Evolutionary conservation across 345 rosid species (phyloP).

Genomic region (Corymbia maculata): DNA sequence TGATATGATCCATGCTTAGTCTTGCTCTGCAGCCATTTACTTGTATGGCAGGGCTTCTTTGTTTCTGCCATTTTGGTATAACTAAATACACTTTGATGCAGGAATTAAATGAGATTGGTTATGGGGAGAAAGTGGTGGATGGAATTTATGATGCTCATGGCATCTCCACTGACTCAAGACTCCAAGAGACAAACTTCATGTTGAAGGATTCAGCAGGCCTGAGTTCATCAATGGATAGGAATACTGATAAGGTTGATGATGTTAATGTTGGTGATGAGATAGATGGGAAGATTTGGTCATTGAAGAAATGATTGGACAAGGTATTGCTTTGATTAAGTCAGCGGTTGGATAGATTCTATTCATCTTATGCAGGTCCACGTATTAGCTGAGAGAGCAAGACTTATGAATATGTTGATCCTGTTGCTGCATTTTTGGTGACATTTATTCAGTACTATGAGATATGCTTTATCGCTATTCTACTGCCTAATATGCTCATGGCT

Average conservation of each 20-base stretch:
- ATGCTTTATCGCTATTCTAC: background rate
- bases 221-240: slow-evolving; percentile 48
- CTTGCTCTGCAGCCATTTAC: background rate
- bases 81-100: slow-evolving; percentile 4
- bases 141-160: slow-evolving; percentile 84
- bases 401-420: background rate
- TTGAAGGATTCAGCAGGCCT: slow-evolving; percentile 56
- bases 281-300: slow-evolving; percentile 92
- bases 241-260: slow-evolving; percentile 47
- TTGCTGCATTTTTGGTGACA: background rate
- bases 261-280: slow-evolving; percentile 91
- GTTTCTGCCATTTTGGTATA: background rate
- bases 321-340: slow-evolving; percentile 22
- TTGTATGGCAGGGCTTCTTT: background rate
- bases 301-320: slow-evolving; percentile 96
- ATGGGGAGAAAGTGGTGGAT: slow-evolving; percentile 83
- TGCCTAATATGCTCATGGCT: background rate
- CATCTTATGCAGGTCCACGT: background rate
- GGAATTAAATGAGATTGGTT: slow-evolving; percentile 89
- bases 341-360: background rate
- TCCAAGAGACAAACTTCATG: slow-evolving; percentile 39
- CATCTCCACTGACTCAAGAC: slow-evolving; percentile 44
- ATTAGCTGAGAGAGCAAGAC: background rate
- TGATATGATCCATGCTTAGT: background rate
- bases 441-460: background rate